Conservation (phyloP, 768 basidiomycete genomes). For the Thelephora aurantiotincta region DNA sequence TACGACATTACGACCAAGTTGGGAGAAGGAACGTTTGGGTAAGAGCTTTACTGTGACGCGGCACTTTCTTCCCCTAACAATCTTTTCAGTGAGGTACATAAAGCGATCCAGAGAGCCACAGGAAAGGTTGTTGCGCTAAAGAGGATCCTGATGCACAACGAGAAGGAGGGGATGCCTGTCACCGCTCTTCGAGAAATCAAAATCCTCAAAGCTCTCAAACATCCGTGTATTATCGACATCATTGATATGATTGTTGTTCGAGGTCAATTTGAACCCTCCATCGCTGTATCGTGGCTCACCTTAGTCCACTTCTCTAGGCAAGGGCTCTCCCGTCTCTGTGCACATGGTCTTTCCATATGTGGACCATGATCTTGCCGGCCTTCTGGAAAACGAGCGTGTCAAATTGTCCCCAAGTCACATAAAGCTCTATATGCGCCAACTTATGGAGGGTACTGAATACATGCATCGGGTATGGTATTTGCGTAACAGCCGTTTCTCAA, state of each 20-base stretch:
- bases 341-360: conserved; percentile 99
- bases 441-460: conserved; percentile 92
- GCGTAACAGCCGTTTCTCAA: neutral
- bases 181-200: conserved; percentile 96
- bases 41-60: conserved; percentile 18
- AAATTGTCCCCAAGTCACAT: conserved; percentile 74
- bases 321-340: conserved; percentile 60
- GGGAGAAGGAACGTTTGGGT: conserved; percentile 97
- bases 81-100: conserved; percentile 69
- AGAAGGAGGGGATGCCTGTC: conserved; percentile 94
- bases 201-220: conserved; percentile 80
- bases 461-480: conserved; percentile 72
- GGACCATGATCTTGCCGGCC: conserved; percentile 96
- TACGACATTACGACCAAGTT: conserved; percentile 79
- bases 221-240: conserved; percentile 76
- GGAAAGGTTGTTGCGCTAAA: conserved; percentile 72
- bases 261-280: conserved; percentile 29
- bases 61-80: conserved; percentile 4
- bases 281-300: conserved; percentile 2
- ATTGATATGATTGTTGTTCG: conserved; percentile 86
- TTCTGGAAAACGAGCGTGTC: conserved; percentile 85
- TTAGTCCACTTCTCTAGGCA: conserved; percentile 36
- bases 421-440: conserved; percentile 92
- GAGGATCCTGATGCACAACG: conserved; percentile 91
- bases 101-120: conserved; percentile 54